Evolutionary conservation across 2,329 filamentous ascomycete genomes (phyloP).

Genomic region (Colletotrichum brevisporum): DNA sequence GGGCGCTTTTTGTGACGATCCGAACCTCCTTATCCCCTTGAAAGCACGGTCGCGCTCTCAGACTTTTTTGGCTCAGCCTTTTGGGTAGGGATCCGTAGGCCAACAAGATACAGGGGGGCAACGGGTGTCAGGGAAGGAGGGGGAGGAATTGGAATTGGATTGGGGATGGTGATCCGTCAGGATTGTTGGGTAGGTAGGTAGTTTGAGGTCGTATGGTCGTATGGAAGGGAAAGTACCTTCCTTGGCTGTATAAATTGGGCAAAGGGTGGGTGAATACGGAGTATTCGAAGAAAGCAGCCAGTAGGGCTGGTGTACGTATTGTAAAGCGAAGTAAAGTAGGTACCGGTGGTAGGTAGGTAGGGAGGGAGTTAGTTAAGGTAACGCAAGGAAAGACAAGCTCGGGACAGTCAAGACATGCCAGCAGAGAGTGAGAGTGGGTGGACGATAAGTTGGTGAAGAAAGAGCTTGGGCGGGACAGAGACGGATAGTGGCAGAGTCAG

Average conservation of each 20-base stretch:
- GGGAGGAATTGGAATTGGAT: constrained; percentile 22
- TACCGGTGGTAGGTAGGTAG: not conserved
- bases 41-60: constrained; percentile 37
- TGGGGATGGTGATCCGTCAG: constrained; percentile 37
- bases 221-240: too few species aligned
- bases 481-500: not conserved
- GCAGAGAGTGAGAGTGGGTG: not conserved
- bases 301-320: not conserved
- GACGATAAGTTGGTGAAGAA: constrained; percentile 2
- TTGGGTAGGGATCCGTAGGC: constrained; percentile 38
- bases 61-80: constrained; percentile 37
- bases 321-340: constrained; percentile 1
- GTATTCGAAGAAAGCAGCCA: not conserved
- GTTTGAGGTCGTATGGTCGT: constrained; percentile 1
- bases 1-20: constrained; percentile 39
- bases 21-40: constrained; percentile 35
- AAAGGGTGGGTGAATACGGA: constrained; percentile 2
- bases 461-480: not conserved
- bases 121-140: constrained; percentile 15
- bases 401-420: constrained; percentile 27
- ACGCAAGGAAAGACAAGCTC: constrained; percentile 28
- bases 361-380: not conserved
- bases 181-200: constrained; percentile 27
- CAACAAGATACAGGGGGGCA: constrained; percentile 30
- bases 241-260: too few species aligned